Base-by-base conservation (phyloP, 1,284 basidiomycete genomes). In the Malassezia restricta region DNA sequence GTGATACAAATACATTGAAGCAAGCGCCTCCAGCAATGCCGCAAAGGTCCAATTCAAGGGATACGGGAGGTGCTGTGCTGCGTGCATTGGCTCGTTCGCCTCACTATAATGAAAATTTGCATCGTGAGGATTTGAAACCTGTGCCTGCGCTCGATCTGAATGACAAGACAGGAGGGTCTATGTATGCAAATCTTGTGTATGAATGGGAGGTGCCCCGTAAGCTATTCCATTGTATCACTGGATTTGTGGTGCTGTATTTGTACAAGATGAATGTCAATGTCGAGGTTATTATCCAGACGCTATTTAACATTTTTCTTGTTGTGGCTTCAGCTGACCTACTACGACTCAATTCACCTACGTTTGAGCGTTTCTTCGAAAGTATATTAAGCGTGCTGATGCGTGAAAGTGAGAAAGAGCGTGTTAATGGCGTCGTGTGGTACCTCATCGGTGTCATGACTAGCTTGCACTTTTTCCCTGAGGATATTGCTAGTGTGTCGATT, bases 361-460 rank as follows among this genome's bases (percentile, higher is more conserved):
- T 95, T 64, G 89, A 83, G 60, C 76, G 75, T 40, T 62, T 83
- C 6, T 96, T 90, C 72, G 91, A 95, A 73, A 75, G 76, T 12
- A 75, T 77, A 30, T 75, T 92, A 1, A 91, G 92, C 17, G 84
- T 87, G 68, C 79, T 98, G 50, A 96, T 98, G 92, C 81, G 90
- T 14, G 87, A 91, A 62, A 83, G 82, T 61, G 91, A 95, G 77
- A 86, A 84, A 62, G 65, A 72, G 35, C 63, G 64, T 39, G 67
- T 75, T 44, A 76, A 76, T 42, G 92, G 92, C 4, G 88, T 92
- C 29, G 83, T 95, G 41, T 96, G 88, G 87, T 98, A 96, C 74
- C 83, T 96, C 47, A 75, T 92, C 29, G 92, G 92, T 15, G 88
- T 88, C 62, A 82, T 90, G 58, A 81, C 84, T 66, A 86, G 83